Conservation (phyloP, 2,329 filamentous ascomycete genomes). For the Samsoniella hepiali region DNA sequence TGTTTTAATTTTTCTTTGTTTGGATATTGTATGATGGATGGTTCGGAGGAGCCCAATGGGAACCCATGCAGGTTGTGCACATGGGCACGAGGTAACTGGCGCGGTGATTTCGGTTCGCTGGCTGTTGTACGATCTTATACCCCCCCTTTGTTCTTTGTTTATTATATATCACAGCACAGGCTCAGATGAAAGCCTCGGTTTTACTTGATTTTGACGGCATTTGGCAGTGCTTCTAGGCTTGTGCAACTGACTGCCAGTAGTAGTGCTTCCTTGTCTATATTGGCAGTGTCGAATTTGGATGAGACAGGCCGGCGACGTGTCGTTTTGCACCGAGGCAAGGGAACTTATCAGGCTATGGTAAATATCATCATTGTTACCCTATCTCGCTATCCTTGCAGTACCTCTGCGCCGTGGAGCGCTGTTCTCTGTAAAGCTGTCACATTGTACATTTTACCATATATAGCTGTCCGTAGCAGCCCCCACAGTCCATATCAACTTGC, state of each 20-base stretch:
- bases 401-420: too few relatives aligned
- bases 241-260: not conserved
- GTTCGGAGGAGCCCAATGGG: not conserved
- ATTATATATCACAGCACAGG: not conserved
- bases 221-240: not conserved
- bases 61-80: not conserved
- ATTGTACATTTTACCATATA: too few relatives aligned
- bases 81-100: not conserved
- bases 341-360: too few relatives aligned
- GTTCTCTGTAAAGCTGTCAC: too few relatives aligned
- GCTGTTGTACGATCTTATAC: constrained; percentile 13
- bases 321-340: not conserved
- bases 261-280: not conserved
- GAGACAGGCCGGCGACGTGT: not conserved
- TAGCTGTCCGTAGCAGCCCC: too few relatives aligned
- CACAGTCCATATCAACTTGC: too few relatives aligned
- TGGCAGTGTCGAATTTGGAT: not conserved
- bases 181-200: not conserved
- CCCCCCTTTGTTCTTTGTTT: constrained; percentile 13
- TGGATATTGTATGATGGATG: not conserved
- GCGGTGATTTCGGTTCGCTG: not conserved
- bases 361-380: too few relatives aligned
- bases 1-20: not conserved
- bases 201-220: not conserved
- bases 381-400: too few relatives aligned